These are phyloP conservation scores for Malassezia sp. DNA, from an alignment of 1,284 basidiomycete genomes.

Conservation along the genomic window DNA sequence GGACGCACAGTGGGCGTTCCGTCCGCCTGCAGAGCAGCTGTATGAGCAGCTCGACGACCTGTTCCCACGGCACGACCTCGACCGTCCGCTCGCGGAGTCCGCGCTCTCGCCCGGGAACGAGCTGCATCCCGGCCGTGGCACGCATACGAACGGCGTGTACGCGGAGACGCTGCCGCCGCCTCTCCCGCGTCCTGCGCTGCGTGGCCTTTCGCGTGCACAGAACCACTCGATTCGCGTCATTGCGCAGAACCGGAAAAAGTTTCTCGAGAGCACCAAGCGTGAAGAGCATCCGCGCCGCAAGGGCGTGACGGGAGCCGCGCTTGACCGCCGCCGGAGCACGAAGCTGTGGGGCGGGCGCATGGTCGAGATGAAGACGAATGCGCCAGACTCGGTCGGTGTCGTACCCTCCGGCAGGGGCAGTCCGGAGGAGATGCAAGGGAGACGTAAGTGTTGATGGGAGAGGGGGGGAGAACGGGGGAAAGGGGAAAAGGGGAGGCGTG, in stretches of 20 bases:
- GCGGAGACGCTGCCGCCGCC: constrained; percentile 3
- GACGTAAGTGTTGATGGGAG: too few species aligned
- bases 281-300: constrained; percentile 50
- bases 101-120: constrained; percentile 49
- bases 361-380: constrained; percentile 68
- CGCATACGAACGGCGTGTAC: neutral
- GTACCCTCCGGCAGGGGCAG: constrained; percentile 28
- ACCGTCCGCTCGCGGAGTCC: constrained; percentile 81
- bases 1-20: constrained; percentile 51
- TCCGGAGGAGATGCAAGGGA: too few species aligned
- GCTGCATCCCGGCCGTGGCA: neutral
- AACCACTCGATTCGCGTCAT: constrained; percentile 88
- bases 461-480: too few species aligned
- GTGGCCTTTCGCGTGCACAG: constrained; percentile 32
- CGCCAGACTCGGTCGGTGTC: constrained; percentile 29
- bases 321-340: constrained; percentile 70
- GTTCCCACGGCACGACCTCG: constrained; percentile 92
- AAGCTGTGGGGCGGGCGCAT: constrained; percentile 89
- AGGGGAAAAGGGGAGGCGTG: too few species aligned
- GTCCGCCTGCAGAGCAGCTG: constrained; percentile 84
- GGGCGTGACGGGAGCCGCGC: constrained; percentile 41
- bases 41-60: constrained; percentile 86
- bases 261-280: constrained; percentile 31
- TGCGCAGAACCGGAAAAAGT: constrained; percentile 55
- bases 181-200: constrained; percentile 5